phyloP scores from a whole-genome alignment of 2,329 filamentous ascomycete species.

The Acrodontium crateriforme region DNA sequence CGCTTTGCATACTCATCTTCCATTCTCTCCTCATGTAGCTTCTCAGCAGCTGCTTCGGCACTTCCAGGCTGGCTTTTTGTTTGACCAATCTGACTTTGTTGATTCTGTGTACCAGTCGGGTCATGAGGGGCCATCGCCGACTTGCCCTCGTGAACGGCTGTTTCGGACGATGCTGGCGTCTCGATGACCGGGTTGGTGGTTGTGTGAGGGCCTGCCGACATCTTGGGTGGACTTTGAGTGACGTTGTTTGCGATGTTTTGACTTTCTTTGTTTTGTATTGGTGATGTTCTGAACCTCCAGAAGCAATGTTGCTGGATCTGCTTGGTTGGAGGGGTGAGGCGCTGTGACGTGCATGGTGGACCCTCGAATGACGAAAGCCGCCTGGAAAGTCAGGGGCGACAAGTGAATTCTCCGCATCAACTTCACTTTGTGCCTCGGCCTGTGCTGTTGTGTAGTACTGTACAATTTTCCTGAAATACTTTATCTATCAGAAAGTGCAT shows the following conservation, averaged over 20 bases:
- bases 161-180: neutral
- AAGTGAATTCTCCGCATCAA: no score
- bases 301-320: no score
- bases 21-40: constrained; percentile 27
- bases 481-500: no score
- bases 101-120: neutral
- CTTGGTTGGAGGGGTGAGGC: no score
- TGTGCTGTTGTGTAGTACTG: no score
- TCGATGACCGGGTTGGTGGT: neutral
- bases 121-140: neutral
- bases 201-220: neutral
- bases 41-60: constrained; percentile 22
- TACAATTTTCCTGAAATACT: no score
- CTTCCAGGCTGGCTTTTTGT: constrained; percentile 16
- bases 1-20: constrained; percentile 32
- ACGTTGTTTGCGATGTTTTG: neutral
- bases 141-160: neutral
- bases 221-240: neutral
- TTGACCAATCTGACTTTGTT: neutral
- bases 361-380: no score
- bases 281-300: no score
- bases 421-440: no score
- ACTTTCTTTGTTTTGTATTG: no score
- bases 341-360: no score
- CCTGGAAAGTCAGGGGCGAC: no score